These are phyloP conservation scores for Pythium sukuiense DNA, from an alignment of 352 stramenopile species.

Conservation along the genomic window DNA sequence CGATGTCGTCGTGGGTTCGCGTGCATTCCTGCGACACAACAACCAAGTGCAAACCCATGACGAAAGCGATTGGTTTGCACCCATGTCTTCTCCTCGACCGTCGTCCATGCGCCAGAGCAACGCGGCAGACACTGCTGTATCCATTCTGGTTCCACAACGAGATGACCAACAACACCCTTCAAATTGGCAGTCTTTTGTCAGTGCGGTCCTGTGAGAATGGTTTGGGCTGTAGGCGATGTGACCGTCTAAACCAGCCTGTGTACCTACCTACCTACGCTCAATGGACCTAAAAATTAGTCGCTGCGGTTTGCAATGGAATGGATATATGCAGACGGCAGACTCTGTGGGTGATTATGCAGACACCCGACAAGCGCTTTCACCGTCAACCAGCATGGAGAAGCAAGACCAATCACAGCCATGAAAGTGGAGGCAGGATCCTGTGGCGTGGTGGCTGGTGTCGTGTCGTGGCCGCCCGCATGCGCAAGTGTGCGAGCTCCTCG, in stretches of 20 bases:
- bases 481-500: conserved; percentile 3
- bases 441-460: conserved; percentile 4
- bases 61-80: conserved; percentile 21
- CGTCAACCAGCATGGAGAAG: neutral
- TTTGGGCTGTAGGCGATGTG: neutral
- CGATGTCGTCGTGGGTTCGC: conserved; percentile 23
- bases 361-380: neutral
- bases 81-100: conserved; percentile 15
- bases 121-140: conserved; percentile 3
- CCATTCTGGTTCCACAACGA: conserved; percentile 5
- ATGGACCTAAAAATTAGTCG: too few species aligned
- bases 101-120: conserved; percentile 10
- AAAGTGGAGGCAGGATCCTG: conserved; percentile 1
- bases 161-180: neutral
- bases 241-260: too few species aligned
- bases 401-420: conserved; percentile 6
- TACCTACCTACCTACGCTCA: too few species aligned
- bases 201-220: neutral
- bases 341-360: neutral
- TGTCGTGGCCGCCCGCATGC: conserved; percentile 18
- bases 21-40: conserved; percentile 26
- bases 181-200: neutral
- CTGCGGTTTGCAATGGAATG: neutral
- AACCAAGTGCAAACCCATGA: conserved; percentile 13
- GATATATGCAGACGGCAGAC: neutral